Evolutionary conservation across 2,329 filamentous ascomycete genomes (phyloP).

Genomic region (Tolypocladium amazonense): DNA sequence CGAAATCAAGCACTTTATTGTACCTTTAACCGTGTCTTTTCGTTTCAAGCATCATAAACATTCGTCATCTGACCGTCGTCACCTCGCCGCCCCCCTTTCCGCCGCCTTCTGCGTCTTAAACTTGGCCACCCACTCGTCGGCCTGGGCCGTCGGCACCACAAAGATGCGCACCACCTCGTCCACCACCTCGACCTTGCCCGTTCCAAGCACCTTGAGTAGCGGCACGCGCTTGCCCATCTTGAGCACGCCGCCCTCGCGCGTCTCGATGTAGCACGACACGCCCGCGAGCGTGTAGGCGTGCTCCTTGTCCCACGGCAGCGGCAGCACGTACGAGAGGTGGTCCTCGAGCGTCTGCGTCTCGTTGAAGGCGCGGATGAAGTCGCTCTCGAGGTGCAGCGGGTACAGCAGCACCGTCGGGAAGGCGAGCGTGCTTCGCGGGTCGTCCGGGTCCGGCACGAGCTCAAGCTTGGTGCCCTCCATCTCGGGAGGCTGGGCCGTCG

Average conservation of each 20-base stretch:
- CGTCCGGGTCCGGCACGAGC: slow-evolving; percentile 61
- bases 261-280: slow-evolving; percentile 90
- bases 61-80: slow-evolving; percentile 4
- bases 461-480: slow-evolving; percentile 72
- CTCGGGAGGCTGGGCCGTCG: slow-evolving; percentile 64
- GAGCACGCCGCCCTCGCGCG: slow-evolving; percentile 63
- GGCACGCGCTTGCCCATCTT: slow-evolving; percentile 82
- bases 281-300: slow-evolving; percentile 52
- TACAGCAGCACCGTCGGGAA: slow-evolving; percentile 83
- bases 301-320: slow-evolving; percentile 71
- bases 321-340: slow-evolving; percentile 78
- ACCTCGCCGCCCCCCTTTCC: slow-evolving; percentile 20
- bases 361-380: slow-evolving; percentile 81
- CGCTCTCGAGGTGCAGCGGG: slow-evolving; percentile 68
- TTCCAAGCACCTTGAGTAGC: slow-evolving; percentile 62
- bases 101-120: slow-evolving; percentile 66
- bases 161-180: slow-evolving; percentile 78
- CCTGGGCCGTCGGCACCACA: slow-evolving; percentile 63
- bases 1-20: not conserved
- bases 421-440: slow-evolving; percentile 58
- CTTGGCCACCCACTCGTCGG: slow-evolving; percentile 68
- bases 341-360: slow-evolving; percentile 67
- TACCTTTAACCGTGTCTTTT: not conserved
- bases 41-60: not conserved
- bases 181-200: slow-evolving; percentile 74